Evolutionary conservation across 805 yeast species (phyloP).

Genomic region (Myxozyma mucilagina): DNA sequence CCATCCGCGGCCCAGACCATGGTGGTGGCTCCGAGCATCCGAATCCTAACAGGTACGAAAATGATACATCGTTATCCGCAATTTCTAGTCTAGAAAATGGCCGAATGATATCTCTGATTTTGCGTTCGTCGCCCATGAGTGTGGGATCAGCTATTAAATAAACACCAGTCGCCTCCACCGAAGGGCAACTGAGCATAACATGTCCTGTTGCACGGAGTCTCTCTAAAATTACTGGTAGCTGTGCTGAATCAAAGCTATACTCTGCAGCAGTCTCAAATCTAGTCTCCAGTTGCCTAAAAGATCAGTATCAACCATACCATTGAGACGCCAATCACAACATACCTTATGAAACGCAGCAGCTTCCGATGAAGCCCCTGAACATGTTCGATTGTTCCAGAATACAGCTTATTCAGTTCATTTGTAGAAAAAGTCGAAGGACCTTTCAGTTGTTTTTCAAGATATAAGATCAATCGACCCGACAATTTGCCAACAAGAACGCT

Average conservation of each 20-base stretch:
- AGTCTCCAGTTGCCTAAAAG: constrained; percentile 47
- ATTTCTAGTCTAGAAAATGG: constrained; percentile 12
- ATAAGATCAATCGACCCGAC: constrained; percentile 65
- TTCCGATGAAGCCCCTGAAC: constrained; percentile 66
- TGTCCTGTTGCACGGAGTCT: constrained; percentile 66
- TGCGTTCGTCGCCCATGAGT: constrained; percentile 20
- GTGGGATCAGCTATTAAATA: constrained; percentile 76
- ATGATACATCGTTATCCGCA: constrained; percentile 15
- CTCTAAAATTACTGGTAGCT: constrained; percentile 53
- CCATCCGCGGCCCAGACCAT: constrained; percentile 82
- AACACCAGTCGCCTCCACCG: constrained; percentile 69
- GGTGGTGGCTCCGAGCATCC: constrained; percentile 81
- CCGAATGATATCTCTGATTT: constrained; percentile 20
- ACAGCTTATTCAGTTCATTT: constrained; percentile 55
- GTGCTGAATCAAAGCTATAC: constrained; percentile 38
- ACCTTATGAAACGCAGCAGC: constrained; percentile 69
- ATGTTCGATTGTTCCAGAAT: constrained; percentile 43
- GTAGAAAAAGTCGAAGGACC: constrained; percentile 53
- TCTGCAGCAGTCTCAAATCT: constrained; percentile 71
- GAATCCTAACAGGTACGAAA: constrained; percentile 38
- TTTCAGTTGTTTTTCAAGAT: constrained; percentile 68
- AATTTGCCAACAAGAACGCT: constrained; percentile 62
- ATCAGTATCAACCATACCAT: background rate
- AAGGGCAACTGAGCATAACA: constrained; percentile 72
- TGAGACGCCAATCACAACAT: background rate